phyloP scores from a whole-genome alignment of 148 eudicot genomes.

The Chenopodium formosanum region DNA sequence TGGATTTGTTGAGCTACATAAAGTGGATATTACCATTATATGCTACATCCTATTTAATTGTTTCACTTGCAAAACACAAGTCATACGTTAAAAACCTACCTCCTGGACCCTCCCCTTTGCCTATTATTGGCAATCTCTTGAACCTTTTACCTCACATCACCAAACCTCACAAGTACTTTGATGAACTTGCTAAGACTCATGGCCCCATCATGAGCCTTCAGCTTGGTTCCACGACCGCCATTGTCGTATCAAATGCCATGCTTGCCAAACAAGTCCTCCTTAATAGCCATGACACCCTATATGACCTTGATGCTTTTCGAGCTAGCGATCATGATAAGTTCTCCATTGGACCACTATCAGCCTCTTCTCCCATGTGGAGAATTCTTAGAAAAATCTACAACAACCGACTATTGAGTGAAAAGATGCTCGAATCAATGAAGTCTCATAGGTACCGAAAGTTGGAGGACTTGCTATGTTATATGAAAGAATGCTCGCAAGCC shows the following conservation, averaged over 20 bases:
- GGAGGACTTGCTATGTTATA: constrained; percentile 2
- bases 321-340: not conserved
- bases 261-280: constrained; percentile 10
- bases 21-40: not conserved
- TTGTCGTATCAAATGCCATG: not conserved
- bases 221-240: constrained; percentile 11
- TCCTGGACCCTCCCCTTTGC: not conserved
- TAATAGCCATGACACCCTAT: not conserved
- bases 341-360: constrained; percentile 1
- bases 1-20: not conserved
- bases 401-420: constrained; percentile 1
- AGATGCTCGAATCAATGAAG: constrained; percentile 3
- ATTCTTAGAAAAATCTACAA: not conserved
- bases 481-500: too few relatives aligned
- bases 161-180: constrained; percentile 3
- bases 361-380: not conserved
- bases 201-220: constrained; percentile 5
- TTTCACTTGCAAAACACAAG: not conserved
- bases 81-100: not conserved
- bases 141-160: not conserved
- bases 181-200: constrained; percentile 3
- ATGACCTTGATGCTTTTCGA: not conserved
- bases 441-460: not conserved
- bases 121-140: constrained; percentile 8
- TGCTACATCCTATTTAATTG: not conserved